A percentile compares a stretch with the other conserved stretches of the same genome.
Conservation (phyloP, 2,329 filamentous ascomycete species). For the Teratosphaeria pseudoeucalypti region DNA sequence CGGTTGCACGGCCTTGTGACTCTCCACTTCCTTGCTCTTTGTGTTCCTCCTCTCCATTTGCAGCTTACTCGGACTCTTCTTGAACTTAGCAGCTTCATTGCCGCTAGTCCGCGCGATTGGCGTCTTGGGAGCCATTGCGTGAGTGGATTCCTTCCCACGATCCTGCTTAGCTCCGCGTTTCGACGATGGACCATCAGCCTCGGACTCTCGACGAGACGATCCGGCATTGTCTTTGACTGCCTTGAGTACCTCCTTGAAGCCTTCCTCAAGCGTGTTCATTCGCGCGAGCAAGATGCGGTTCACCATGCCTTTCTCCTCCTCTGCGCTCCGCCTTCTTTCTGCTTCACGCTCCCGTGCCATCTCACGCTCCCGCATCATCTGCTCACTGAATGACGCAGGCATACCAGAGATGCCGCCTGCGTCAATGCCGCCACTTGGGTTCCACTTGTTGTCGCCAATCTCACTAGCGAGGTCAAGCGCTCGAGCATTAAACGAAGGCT, state of each 20-base stretch:
- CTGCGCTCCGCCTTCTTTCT: conserved; percentile 27
- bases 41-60: conserved; percentile 4
- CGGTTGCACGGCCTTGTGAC: conserved; percentile 5
- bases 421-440: conserved; percentile 51
- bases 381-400: conserved; percentile 27
- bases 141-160: neutral
- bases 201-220: conserved; percentile 20
- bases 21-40: conserved; percentile 10
- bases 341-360: conserved; percentile 37
- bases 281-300: conserved; percentile 71
- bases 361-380: conserved; percentile 46
- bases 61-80: conserved; percentile 18
- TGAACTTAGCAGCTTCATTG: conserved; percentile 10
- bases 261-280: conserved; percentile 89
- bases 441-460: conserved; percentile 50
- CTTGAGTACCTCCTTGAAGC: conserved; percentile 59
- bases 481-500: conserved; percentile 53
- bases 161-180: neutral
- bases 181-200: conserved; percentile 11
- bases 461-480: conserved; percentile 64
- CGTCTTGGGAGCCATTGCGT: conserved; percentile 10
- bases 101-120: conserved; percentile 15
- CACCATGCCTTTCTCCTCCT: conserved; percentile 60
- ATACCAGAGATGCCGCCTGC: conserved; percentile 24
- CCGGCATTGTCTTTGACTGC: conserved; percentile 23